Percentiles rank a stretch among this genome's conserved stretches.
phyloP scores from a whole-genome alignment of 1,139 yeast species.

The Diutina siamensis region DNA sequence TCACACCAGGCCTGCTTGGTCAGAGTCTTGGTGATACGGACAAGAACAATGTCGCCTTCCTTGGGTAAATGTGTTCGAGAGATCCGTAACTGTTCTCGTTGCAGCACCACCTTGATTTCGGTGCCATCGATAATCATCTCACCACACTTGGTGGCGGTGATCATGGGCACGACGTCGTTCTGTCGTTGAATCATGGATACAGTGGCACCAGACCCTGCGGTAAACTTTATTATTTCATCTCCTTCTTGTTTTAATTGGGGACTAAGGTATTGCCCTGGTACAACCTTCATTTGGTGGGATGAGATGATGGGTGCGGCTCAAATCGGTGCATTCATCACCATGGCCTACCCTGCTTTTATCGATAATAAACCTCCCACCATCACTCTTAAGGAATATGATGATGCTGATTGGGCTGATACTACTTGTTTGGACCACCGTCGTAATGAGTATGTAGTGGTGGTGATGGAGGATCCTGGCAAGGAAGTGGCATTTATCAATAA shows the following conservation, averaged over 20 bases:
- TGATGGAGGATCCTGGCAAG: constrained; percentile 32
- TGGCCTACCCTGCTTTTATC: constrained; percentile 28
- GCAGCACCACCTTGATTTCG: neutral
- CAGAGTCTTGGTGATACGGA: constrained; percentile 57
- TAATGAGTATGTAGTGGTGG: constrained; percentile 31
- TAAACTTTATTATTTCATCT: constrained; percentile 15
- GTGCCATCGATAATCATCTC: constrained; percentile 10
- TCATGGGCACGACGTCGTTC: constrained; percentile 15
- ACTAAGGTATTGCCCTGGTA: constrained; percentile 64
- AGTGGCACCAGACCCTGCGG: constrained; percentile 30
- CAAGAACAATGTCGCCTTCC: constrained; percentile 77
- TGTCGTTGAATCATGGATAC: constrained; percentile 20
- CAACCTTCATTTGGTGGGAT: constrained; percentile 10
- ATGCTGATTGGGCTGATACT: constrained; percentile 40
- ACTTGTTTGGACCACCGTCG: constrained; percentile 37
- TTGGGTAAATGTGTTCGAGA: constrained; percentile 54
- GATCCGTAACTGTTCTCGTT: neutral
- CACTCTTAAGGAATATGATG: constrained; percentile 34
- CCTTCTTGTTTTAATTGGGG: constrained; percentile 20
- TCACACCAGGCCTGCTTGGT: constrained; percentile 72
- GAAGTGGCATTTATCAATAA: constrained; percentile 31
- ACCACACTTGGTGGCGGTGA: constrained; percentile 11
- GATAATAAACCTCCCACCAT: constrained; percentile 39
- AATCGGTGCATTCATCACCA: neutral
- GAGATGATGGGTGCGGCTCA: neutral